A percentile compares a stretch with the other conserved stretches of the same genome.
Conservation (phyloP, 148 eudicot genomes). For the Cornus controversa region DNA sequence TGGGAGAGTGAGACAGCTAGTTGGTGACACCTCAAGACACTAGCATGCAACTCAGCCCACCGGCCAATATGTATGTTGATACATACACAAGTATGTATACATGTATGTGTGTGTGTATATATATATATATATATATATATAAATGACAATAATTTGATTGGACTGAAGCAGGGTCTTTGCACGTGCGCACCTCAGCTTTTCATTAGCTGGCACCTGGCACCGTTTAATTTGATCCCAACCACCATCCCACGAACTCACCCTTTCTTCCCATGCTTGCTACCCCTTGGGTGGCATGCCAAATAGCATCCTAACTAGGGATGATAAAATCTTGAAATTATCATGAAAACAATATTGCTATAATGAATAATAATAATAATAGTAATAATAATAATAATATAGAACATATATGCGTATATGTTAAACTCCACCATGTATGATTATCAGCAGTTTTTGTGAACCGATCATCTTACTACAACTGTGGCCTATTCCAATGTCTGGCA, state of each 20-base stretch:
- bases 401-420: too few species aligned
- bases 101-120: too few species aligned
- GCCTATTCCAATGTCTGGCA: too few species aligned
- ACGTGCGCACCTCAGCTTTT: background rate
- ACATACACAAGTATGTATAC: background rate
- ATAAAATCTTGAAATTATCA: too few species aligned
- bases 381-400: too few species aligned
- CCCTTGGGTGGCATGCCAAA: slow-evolving; percentile 11
- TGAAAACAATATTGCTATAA: too few species aligned
- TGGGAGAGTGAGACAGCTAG: slow-evolving; percentile 6
- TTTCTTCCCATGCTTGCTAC: slow-evolving; percentile 18
- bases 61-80: background rate
- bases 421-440: too few species aligned
- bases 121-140: background rate
- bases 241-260: too few species aligned
- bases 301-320: too few species aligned
- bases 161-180: slow-evolving; percentile 1
- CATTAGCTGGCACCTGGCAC: slow-evolving; percentile 13
- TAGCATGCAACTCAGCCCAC: slow-evolving; percentile 4
- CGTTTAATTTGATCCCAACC: background rate
- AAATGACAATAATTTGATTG: background rate
- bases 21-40: slow-evolving; percentile 10
- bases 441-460: too few species aligned
- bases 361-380: too few species aligned
- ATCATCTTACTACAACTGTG: too few species aligned